Evolutionary conservation across 2,329 filamentous ascomycete genomes (phyloP), one percentile per base, ranked within the genome.

Genomic region (Xylariaceae sp.): DNA sequence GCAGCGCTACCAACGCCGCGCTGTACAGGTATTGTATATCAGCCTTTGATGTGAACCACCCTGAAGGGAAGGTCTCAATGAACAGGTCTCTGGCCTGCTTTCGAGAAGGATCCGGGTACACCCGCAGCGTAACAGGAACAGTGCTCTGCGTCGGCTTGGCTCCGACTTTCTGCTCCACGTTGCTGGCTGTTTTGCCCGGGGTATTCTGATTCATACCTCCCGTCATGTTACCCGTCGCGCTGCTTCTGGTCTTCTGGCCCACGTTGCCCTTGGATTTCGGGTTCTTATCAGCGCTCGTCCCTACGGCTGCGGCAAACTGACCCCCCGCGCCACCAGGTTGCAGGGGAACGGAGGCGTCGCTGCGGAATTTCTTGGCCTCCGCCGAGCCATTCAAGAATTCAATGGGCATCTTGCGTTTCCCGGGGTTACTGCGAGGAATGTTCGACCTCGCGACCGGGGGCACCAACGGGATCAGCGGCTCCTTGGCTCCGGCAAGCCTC

Each of bases 371-470:
- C 51, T 58, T 60, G 13, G 40, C 22, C 12, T 37, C 5, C 3
- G 37, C 21, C 12, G 47, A 18, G 16, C 29, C n/a, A 34, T 60
- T 60, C 32, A 60, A 49, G 55, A 65, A 67, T 10, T 59, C 57
- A 4, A 55, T 61, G n/a, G 66, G 66, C 42, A 68, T 58, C 58
- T 62, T 66, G 21, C 67, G 66, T 60, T 68, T 68, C 47, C 36
- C 51, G 1, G 65, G 63, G 47, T 59, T 65, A 58, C 65, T 68
- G 2, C 57, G 61, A 18, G 62, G 62, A 8, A 67, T 63, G 3
- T 61, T 56, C 13, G 50, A 50, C 22, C 43, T 39, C 12, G 56
- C 21, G 8, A 58, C 51, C 2, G 51, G 36, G 1, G 67, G 67
- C 41, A 69, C 45, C 32, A 68, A 40, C 2, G 65, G 61, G n/a